phyloP scores from a whole-genome alignment of 331 rosid species.

The Ulmus americana region DNA sequence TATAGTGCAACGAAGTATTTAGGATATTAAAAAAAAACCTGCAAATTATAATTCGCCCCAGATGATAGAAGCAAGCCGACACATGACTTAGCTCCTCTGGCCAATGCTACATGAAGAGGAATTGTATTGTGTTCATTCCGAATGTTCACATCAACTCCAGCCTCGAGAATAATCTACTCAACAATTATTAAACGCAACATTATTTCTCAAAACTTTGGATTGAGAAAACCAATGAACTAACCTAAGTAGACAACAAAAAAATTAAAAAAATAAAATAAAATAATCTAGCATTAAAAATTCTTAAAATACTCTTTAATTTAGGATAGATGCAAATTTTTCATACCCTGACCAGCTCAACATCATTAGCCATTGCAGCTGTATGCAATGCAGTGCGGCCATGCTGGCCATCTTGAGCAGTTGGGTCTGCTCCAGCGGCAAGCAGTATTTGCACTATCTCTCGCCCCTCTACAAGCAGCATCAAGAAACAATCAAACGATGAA shows the following conservation, averaged over 20 bases:
- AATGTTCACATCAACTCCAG: slow-evolving; percentile 87
- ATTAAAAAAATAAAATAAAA: too few species aligned
- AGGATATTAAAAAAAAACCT: slow-evolving; percentile 44
- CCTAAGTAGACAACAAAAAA: neutral
- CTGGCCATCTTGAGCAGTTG: slow-evolving; percentile 77
- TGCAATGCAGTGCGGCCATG: slow-evolving; percentile 95
- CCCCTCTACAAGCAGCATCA: slow-evolving; percentile 59
- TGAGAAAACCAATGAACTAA: neutral
- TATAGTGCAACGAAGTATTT: slow-evolving; percentile 11
- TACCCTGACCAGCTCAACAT: slow-evolving; percentile 83
- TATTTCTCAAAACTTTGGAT: neutral
- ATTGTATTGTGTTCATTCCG: slow-evolving; percentile 81
- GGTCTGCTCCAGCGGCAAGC: slow-evolving; percentile 91
- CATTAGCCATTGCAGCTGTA: slow-evolving; percentile 85
- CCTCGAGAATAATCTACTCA: slow-evolving; percentile 77
- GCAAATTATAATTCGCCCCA: slow-evolving; percentile 85
- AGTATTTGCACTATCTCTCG: slow-evolving; percentile 81
- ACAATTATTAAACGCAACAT: slow-evolving; percentile 16
- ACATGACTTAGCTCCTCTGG: slow-evolving; percentile 94
- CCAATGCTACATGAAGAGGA: slow-evolving; percentile 93
- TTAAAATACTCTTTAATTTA: neutral
- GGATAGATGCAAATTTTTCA: slow-evolving; percentile 19
- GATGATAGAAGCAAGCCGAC: slow-evolving; percentile 78
- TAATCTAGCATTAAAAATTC: neutral
- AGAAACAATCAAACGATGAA: slow-evolving; percentile 23